Percentiles rank a stretch among this genome's conserved stretches.
Evolutionary conservation across 148 eudicot genomes (phyloP).

Genomic region (Camellia sinensis): DNA sequence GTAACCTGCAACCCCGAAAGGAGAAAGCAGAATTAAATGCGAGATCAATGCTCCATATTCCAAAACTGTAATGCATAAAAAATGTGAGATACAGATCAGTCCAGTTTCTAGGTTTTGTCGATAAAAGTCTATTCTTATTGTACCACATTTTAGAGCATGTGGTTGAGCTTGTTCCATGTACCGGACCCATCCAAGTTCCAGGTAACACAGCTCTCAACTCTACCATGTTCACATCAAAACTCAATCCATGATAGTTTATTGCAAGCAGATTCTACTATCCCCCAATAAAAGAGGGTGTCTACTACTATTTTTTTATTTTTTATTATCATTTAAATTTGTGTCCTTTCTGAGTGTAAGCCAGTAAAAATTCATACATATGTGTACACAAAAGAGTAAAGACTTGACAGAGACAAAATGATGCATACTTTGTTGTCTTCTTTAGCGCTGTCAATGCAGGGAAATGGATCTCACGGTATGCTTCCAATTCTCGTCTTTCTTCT

Average conservation of each 20-base stretch:
- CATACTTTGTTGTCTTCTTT: slow-evolving; percentile 62
- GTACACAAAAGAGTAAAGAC: neutral
- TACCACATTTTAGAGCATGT: too few species aligned
- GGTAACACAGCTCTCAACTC: too few species aligned
- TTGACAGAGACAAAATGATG: neutral
- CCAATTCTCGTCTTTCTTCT: slow-evolving; percentile 76
- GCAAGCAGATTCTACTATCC: neutral
- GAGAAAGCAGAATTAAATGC: slow-evolving; percentile 2
- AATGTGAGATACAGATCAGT: neutral
- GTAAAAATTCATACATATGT: neutral
- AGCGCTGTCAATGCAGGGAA: slow-evolving; percentile 71
- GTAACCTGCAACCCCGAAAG: slow-evolving; percentile 54
- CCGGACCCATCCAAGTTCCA: too few species aligned
- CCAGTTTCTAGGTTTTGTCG: neutral
- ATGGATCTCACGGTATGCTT: slow-evolving; percentile 82
- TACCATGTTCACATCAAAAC: too few species aligned
- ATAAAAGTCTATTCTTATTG: neutral
- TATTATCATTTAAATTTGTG: too few species aligned
- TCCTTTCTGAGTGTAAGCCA: neutral
- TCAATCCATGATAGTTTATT: too few species aligned
- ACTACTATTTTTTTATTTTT: too few species aligned
- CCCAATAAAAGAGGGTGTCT: neutral
- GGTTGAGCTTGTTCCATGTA: too few species aligned
- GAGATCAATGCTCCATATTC: slow-evolving; percentile 4
- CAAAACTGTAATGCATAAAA: neutral